phyloP scores from a whole-genome alignment of 768 basidiomycete species.

The Kwoniella mangroviensis region DNA sequence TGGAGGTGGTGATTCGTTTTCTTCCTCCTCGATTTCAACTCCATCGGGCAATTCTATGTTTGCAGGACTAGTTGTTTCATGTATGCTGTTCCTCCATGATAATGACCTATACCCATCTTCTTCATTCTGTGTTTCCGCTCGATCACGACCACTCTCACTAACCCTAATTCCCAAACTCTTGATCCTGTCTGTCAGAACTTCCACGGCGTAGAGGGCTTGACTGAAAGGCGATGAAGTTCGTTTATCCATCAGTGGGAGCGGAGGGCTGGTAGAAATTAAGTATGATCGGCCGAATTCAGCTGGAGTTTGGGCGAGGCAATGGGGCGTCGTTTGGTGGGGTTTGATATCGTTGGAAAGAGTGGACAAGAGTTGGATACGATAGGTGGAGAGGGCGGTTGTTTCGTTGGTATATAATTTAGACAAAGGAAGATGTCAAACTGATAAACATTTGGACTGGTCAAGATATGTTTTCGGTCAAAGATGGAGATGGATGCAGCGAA shows the following conservation, averaged over 20 bases:
- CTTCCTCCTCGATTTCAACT: not conserved
- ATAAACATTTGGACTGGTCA: not conserved
- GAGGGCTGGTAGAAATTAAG: no score
- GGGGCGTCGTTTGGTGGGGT: not conserved
- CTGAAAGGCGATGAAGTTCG: conserved; percentile 11
- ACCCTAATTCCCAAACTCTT: not conserved
- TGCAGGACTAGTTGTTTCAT: not conserved
- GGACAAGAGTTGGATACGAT: not conserved
- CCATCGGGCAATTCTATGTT: not conserved
- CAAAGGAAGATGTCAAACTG: not conserved
- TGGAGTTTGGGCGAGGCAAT: not conserved
- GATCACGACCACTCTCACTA: not conserved
- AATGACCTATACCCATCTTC: conserved; percentile 11
- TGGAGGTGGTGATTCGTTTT: conserved; percentile 6
- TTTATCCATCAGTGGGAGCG: conserved; percentile 3
- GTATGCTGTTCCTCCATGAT: conserved; percentile 11
- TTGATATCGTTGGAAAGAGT: not conserved
- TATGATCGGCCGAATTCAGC: no score
- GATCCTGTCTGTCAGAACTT: conserved; percentile 9
- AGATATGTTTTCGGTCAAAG: not conserved
- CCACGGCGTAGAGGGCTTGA: conserved; percentile 10
- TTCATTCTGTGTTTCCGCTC: not conserved
- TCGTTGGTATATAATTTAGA: not conserved
- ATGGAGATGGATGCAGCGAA: not conserved
- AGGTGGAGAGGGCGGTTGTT: not conserved